Evolutionary conservation across 225 moss, liverwort and hornwort genomes (phyloP).

Genomic region (Sphagnum contortum): DNA sequence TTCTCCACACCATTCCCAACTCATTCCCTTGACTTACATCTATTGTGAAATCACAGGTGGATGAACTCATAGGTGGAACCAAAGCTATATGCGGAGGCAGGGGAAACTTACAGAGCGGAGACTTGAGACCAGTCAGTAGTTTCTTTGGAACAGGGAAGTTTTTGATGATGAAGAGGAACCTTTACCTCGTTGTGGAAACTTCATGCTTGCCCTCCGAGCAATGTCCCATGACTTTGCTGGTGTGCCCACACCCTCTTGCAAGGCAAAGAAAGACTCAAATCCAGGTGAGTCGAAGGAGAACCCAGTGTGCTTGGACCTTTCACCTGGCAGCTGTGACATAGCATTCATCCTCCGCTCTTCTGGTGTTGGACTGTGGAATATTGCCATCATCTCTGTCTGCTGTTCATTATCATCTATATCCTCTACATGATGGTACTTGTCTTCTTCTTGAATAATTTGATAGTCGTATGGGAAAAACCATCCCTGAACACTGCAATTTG

Average conservation of each 20-base stretch:
- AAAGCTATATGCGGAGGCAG: no score
- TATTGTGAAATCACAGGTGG: no score
- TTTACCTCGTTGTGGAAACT: constrained; percentile 15
- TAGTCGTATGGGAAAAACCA: constrained; percentile 86
- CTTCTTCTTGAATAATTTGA: constrained; percentile 78
- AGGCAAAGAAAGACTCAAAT: constrained; percentile 83
- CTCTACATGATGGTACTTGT: constrained; percentile 8
- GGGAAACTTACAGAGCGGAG: no score
- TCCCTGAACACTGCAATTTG: constrained; percentile 46
- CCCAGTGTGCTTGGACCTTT: constrained; percentile 80
- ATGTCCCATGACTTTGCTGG: constrained; percentile 92
- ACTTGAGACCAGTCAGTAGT: no score
- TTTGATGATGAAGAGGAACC: no score
- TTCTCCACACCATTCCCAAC: no score
- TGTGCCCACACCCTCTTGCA: constrained; percentile 79
- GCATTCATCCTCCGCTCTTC: constrained; percentile 66
- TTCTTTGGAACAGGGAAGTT: no score
- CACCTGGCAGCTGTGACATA: constrained; percentile 83
- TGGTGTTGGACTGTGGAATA: constrained; percentile 41
- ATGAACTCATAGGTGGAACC: no score
- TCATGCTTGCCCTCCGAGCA: constrained; percentile 88
- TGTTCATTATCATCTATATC: constrained; percentile 21
- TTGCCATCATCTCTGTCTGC: constrained; percentile 55
- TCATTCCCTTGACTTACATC: no score
- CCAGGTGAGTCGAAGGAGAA: constrained; percentile 94